Conservation (phyloP, 345 rosid genomes). For the Eucalyptus pauciflora region DNA sequence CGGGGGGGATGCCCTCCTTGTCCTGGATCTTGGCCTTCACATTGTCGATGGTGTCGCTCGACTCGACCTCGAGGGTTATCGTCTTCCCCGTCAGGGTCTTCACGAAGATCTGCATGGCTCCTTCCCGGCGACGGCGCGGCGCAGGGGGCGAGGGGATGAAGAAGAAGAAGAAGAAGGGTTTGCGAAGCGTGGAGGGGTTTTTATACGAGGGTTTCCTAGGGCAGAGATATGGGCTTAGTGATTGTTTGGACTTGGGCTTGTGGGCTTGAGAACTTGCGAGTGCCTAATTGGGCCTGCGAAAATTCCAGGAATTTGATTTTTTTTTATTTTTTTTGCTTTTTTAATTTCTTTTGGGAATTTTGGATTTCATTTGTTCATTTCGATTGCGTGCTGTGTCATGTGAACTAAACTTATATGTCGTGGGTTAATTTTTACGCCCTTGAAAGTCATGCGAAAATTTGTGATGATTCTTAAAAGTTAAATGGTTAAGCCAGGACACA, state of each 20-base stretch:
- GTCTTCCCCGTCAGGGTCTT: slow-evolving; percentile 73
- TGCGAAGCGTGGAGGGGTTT: too few relatives aligned
- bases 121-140: background rate
- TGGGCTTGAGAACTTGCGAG: background rate
- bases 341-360: background rate
- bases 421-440: background rate
- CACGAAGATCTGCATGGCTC: slow-evolving; percentile 59
- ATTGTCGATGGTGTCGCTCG: slow-evolving; percentile 56
- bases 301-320: background rate
- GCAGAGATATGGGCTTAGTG: background rate
- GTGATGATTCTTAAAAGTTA: background rate
- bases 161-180: background rate
- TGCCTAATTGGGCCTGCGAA: background rate
- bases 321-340: background rate
- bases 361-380: background rate
- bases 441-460: background rate
- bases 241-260: background rate
- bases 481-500: background rate
- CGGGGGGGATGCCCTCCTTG: slow-evolving; percentile 63
- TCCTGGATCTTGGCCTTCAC: slow-evolving; percentile 64
- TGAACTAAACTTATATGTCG: background rate
- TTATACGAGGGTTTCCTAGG: background rate
- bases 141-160: background rate
- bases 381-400: background rate
- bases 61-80: slow-evolving; percentile 58